Conservation (phyloP, 202 grass and related monocot genomes). For the Musa balbisiana region DNA sequence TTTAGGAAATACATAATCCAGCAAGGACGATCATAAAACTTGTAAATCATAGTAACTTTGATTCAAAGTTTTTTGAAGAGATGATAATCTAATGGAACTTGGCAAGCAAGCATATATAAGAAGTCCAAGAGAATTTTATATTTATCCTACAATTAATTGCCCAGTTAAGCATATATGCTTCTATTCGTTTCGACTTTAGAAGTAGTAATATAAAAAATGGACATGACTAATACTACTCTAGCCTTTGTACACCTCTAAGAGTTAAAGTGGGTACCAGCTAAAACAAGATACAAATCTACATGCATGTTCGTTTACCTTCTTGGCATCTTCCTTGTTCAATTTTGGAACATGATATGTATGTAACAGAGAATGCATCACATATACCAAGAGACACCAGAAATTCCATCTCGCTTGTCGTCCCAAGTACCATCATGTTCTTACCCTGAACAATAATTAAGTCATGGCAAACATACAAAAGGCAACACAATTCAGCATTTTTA, state of each 20-base stretch:
- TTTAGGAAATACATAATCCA: too few relatives aligned
- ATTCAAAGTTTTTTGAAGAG: too few relatives aligned
- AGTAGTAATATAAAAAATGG: too few relatives aligned
- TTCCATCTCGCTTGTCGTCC: conserved; percentile 75
- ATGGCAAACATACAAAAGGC: background rate
- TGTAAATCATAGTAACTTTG: too few relatives aligned
- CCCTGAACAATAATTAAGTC: conserved; percentile 40
- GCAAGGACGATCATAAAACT: too few relatives aligned
- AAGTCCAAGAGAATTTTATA: too few relatives aligned
- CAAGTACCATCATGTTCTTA: conserved; percentile 79
- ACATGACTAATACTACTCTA: too few relatives aligned
- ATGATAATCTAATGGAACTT: background rate
- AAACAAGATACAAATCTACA: background rate
- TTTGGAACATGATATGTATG: conserved; percentile 92
- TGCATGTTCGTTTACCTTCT: conserved; percentile 48
- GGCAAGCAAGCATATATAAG: too few relatives aligned
- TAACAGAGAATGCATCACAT: conserved; percentile 77
- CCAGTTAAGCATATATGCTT: too few relatives aligned
- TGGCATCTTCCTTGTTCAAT: conserved; percentile 77
- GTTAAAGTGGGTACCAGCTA: background rate
- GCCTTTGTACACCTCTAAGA: background rate
- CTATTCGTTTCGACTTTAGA: too few relatives aligned
- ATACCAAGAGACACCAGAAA: conserved; percentile 95
- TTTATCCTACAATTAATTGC: too few relatives aligned
- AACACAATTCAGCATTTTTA: background rate